These are phyloP conservation scores for Limnanthes douglasii DNA, from an alignment of 345 rosid genomes.

Conservation along the genomic window DNA sequence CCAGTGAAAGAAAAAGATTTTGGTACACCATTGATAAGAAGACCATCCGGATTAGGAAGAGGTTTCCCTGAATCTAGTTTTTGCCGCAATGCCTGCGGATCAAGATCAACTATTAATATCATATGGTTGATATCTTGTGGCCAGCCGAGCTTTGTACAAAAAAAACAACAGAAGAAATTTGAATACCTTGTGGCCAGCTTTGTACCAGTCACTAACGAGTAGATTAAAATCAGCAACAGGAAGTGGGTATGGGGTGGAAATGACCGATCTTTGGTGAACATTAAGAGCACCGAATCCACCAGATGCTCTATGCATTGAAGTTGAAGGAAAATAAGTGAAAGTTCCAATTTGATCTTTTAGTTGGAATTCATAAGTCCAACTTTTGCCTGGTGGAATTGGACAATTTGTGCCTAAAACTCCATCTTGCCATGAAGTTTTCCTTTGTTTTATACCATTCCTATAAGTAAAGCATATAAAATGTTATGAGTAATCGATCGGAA, in stretches of 20 bases:
- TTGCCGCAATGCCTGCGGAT: conserved; percentile 27
- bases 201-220: conserved; percentile 59
- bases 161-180: background rate
- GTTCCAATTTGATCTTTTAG: conserved; percentile 74
- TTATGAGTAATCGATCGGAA: no score
- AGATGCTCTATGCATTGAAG: conserved; percentile 41
- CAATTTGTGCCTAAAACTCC: conserved; percentile 91
- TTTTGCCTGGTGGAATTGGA: conserved; percentile 53
- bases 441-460: conserved; percentile 72
- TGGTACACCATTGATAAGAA: conserved; percentile 57
- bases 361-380: conserved; percentile 81
- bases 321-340: conserved; percentile 57
- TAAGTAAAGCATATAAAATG: background rate
- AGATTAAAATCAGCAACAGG: conserved; percentile 53
- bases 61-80: conserved; percentile 30
- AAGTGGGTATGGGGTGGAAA: conserved; percentile 36
- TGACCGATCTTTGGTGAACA: conserved; percentile 30
- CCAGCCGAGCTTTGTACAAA: no score
- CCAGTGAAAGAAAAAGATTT: conserved; percentile 27
- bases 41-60: conserved; percentile 42
- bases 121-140: no score
- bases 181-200: conserved; percentile 36
- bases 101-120: conserved; percentile 3
- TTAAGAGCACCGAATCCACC: conserved; percentile 65
- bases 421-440: conserved; percentile 72